Conservation (phyloP, 495 filamentous ascomycete species). For the Talaromyces stipitatus region DNA sequence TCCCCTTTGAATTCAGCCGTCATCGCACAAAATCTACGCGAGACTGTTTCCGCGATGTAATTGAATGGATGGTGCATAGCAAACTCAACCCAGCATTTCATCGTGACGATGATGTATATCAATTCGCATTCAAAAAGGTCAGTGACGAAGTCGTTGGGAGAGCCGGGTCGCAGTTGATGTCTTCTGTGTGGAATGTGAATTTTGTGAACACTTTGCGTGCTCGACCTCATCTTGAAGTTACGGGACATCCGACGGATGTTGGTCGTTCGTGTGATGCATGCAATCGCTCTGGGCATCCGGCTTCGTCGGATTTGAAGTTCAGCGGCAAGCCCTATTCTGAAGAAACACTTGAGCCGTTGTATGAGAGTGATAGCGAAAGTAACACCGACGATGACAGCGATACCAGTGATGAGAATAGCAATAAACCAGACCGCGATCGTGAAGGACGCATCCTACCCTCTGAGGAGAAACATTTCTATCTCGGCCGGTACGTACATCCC, state of each 20-base stretch:
- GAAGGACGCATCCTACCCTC: conserved; percentile 25
- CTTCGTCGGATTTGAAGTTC: conserved; percentile 55
- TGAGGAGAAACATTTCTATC: conserved; percentile 28
- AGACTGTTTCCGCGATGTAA: conserved; percentile 68
- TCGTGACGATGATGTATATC: conserved; percentile 56
- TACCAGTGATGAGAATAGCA: conserved; percentile 19
- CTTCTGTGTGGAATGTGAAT: conserved; percentile 60
- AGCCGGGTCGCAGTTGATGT: conserved; percentile 63
- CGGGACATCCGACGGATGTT: conserved; percentile 23
- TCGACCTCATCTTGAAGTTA: conserved; percentile 45
- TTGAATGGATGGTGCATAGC: conserved; percentile 78
- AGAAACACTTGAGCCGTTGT: conserved; percentile 58
- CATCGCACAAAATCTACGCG: conserved; percentile 60
- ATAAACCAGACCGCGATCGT: conserved; percentile 23
- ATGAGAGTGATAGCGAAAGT: conserved; percentile 38
- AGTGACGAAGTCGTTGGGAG: conserved; percentile 63
- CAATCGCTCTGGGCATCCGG: conserved; percentile 59
- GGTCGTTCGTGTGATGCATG: conserved; percentile 66
- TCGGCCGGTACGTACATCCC: conserved; percentile 32
- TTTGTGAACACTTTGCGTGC: conserved; percentile 60
- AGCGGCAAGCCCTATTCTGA: conserved; percentile 63
- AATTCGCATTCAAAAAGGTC: conserved; percentile 65
- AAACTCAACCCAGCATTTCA: conserved; percentile 70
- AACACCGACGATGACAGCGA: conserved; percentile 30
- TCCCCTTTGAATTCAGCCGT: conserved; percentile 66